Conservation (phyloP, 441 rosid genomes). For the Gossypium davidsonii region DNA sequence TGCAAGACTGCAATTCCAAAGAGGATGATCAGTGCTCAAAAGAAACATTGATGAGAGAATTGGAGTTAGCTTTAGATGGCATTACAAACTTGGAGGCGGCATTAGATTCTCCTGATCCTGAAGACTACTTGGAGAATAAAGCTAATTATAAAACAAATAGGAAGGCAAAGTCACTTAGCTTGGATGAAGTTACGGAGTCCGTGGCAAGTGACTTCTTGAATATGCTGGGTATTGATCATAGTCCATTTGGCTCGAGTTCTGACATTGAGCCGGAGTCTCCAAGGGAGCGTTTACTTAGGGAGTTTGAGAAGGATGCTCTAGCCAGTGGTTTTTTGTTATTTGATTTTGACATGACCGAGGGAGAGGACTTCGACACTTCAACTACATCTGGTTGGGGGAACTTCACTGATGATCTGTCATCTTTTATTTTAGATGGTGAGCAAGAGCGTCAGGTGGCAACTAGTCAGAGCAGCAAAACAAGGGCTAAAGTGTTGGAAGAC, state of each 20-base stretch:
- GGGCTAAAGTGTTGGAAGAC: constrained; percentile 66
- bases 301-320: constrained; percentile 75
- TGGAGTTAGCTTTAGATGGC: constrained; percentile 61
- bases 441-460: constrained; percentile 45
- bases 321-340: constrained; percentile 58
- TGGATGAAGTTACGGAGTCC: constrained; percentile 53
- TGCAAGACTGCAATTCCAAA: constrained; percentile 22
- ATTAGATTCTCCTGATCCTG: constrained; percentile 49
- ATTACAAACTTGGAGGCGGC: constrained; percentile 52
- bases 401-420: constrained; percentile 38
- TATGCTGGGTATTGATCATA: constrained; percentile 74
- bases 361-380: constrained; percentile 29
- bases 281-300: constrained; percentile 76
- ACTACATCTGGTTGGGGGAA: constrained; percentile 32
- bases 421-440: constrained; percentile 50
- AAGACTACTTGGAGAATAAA: constrained; percentile 28
- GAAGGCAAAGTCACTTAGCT: constrained; percentile 34
- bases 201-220: constrained; percentile 76
- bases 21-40: constrained; percentile 37
- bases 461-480: constrained; percentile 36
- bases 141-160: constrained; percentile 25
- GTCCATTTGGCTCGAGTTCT: constrained; percentile 58
- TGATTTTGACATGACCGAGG: constrained; percentile 42
- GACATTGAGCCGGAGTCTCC: constrained; percentile 95
- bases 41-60: constrained; percentile 64